Evolutionary conservation across 2,329 filamentous ascomycete genomes (phyloP), one percentile per base, ranked within the genome.

Genomic region (Orbilia javanica): DNA sequence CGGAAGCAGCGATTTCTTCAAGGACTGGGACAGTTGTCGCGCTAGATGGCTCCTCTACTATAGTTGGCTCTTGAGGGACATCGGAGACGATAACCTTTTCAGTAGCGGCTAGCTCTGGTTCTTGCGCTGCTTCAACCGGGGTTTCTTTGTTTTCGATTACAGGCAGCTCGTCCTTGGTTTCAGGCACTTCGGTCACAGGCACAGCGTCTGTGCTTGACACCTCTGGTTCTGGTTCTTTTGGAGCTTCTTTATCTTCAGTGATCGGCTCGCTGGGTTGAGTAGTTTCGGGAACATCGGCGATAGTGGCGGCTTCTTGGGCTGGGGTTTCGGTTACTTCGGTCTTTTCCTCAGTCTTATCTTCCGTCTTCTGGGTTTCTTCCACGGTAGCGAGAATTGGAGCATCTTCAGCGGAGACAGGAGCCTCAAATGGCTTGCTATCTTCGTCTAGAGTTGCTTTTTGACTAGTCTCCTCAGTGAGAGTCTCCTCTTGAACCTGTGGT

Each of bases 331-430:
- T 29, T 7, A 29, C 29, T 55, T 60, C 53, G 2, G 53, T 25
- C 53, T 60, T 60, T 6, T 36, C 52, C 15, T 57, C 52, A 5
- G 42, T 4, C 42, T 53, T 22, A 3, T 53, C 25, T 18, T 55
- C 7, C 2, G 50, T 11, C 4, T 53, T 36, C n/a, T 57, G 6
- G 29, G 31, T 34, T 34, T 52, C 48, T 31, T 52, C 48, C 3
- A 42, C 31, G 20, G 53, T 34, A 27, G 53, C 53, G 34, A 60
- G 53, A n/a, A 42, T 29, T 46, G 31, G 55, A 11, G 44, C 27
- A 39, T 55, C 55, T 55, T 71, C 68, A 27, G 55, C 29, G 18
- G 57, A 64, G 22, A 63, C 25, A 22, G 68, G 31, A 4, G 44
- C 36, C 10, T 71, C 68, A 29, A 57, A 63, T 29, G 57, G 36